Evolutionary conservation across 768 basidiomycete genomes (phyloP), one percentile per base, ranked within the genome.

Genomic region (Psilocybe azurescens): DNA sequence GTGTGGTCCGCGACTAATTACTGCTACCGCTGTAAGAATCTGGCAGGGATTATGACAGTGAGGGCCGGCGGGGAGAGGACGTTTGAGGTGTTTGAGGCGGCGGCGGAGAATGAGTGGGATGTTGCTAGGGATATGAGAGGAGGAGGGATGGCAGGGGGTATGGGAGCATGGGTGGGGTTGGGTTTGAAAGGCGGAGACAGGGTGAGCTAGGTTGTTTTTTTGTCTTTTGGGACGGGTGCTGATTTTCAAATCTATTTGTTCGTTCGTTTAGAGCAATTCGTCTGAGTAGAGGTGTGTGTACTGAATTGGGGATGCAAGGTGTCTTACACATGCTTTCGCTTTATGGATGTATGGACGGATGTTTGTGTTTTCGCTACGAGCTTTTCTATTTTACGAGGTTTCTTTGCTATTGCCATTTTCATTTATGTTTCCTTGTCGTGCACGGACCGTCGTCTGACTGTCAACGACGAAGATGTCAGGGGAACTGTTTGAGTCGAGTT

Each of bases 1-100:
- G 94, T 97, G 10, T 97, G 94, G 94, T 89, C 88, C 5, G 94
- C 94, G 53, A 93, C 93, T 32, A 96, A 94, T 70, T 94, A 94
- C 72, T 95, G 82, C 62, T 85, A 83, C 62, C 75, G 74, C 54
- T 73, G 71, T 30, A 72, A 95, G 14, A 99, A 99, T 66, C 82
- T 93, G 77, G 96, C 96, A 0, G 90, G 90, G 33, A 94, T 99
- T 66, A 83, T 99, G 79, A 94, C 91, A 1, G 85, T 97, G 13
- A 82, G 85, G 58, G 92, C 89, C 53, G 83, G 82, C 66, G 90
- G 84, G 24, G 78, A 80, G 61, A 82, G 86, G 67, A 77, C 79
- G 61, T 97, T 97, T 70, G 90, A 85, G 14, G 93, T 94, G 16
- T 97, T 91, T 68, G 89, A 88, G 44, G 93, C 95, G 1, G 84